Evolutionary conservation across 2,329 filamentous ascomycete species (phyloP).

Genomic region (Thermoascus crustaceus): DNA sequence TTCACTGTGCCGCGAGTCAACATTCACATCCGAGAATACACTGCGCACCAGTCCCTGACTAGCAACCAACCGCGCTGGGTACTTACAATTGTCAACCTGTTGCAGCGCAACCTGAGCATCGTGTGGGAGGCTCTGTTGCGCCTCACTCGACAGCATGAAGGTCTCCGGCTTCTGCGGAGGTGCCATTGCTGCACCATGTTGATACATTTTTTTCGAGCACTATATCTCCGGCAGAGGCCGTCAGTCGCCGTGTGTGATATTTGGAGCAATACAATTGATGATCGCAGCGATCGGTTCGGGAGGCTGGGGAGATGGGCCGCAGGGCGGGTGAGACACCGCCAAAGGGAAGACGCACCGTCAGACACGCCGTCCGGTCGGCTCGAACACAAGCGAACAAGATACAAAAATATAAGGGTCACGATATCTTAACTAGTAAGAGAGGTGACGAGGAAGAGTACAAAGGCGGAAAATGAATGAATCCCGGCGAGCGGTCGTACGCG

Average conservation of each 20-base stretch:
- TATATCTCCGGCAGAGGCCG: conserved; percentile 7
- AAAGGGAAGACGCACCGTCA: too few relatives aligned
- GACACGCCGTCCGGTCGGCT: too few relatives aligned
- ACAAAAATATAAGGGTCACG: too few relatives aligned
- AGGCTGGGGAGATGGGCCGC: too few relatives aligned
- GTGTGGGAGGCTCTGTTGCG: conserved; percentile 89
- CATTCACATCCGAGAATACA: not conserved
- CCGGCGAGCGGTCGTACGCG: conserved; percentile 12
- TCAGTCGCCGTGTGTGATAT: conserved; percentile 14
- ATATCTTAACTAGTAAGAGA: too few relatives aligned
- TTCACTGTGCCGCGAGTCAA: conserved; percentile 58
- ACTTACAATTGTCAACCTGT: conserved; percentile 94
- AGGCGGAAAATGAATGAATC: conserved; percentile 6
- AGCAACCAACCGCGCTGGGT: not conserved
- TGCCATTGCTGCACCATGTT: conserved; percentile 74
- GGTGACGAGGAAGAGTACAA: not conserved
- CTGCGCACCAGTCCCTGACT: not conserved
- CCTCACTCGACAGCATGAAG: conserved; percentile 95
- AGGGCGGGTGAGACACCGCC: too few relatives aligned
- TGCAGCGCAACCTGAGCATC: conserved; percentile 96
- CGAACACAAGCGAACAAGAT: too few relatives aligned
- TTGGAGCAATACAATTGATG: too few relatives aligned
- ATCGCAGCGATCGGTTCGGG: too few relatives aligned
- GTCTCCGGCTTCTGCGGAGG: conserved; percentile 95
- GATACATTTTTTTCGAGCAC: conserved; percentile 57